Base-by-base conservation (phyloP, 2,329 filamentous ascomycete species). In the Colletotrichum aenigma region DNA sequence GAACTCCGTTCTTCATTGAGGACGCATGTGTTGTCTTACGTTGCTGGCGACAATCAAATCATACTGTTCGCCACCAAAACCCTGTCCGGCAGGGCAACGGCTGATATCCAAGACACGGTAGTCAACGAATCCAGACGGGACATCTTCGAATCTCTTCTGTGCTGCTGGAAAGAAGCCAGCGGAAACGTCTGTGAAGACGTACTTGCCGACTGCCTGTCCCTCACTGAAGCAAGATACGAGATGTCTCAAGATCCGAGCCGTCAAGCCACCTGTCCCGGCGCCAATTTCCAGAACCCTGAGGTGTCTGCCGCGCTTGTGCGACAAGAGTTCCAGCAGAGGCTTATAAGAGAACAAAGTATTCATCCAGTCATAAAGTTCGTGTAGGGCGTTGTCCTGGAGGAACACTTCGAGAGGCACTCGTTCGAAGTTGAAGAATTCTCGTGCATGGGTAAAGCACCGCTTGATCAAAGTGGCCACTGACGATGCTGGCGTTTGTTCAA, bases 31-130 rank as follows among this genome's bases (percentile, higher is more conserved):
- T 7, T 52, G 15, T 34, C 71, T 21, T 52, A 74, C 71, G 15
- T 82, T 80, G 7, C 82, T 81, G 2, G 84, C 85, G 28, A 87
- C 76, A n/a, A 88, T 71, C 7, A 88, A 12, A 52, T 88, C 86
- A 73, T 83, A 87, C 0, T 78, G 77, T 2, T 70, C 66, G 1
- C 78, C 78, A 0, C 76, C 30, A 61, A 83, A 86, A 0, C 82
- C 85, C 64, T 88, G 86, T 2, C 70, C 56, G 0, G 43, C 36
- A 2, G 81, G 77, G 28, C 80, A 77, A 8, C 80, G 78, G n/a
- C 79, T 79, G 10, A 82, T 76, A 61, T 84, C 78, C 15, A 81
- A n/a, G 4, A 74, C 71, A 12, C 71, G 71, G 18, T 74, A 74
- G 28, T 74, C 67, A 3, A 71, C 0, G 15, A 74, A 71, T 2